Percentiles rank a stretch among this genome's conserved stretches.
Evolutionary conservation across 2,329 filamentous ascomycete genomes (phyloP).

Genomic region (Metarhizium brunneum): DNA sequence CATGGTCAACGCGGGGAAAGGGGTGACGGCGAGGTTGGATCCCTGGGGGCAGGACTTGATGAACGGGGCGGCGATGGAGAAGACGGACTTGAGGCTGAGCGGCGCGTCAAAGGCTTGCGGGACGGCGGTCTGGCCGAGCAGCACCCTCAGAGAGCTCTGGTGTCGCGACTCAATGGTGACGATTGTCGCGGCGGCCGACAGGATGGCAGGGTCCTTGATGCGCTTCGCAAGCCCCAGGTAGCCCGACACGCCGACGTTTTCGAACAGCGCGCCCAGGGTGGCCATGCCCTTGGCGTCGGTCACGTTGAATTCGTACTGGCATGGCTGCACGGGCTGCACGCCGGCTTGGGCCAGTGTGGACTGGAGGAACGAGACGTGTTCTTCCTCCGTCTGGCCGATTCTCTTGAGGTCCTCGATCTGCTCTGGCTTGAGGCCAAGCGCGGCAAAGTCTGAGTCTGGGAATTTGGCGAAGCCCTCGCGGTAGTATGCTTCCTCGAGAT

Average conservation of each 20-base stretch:
- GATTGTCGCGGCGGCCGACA: constrained; percentile 60
- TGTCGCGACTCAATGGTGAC: constrained; percentile 66
- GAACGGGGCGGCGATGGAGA: constrained; percentile 65
- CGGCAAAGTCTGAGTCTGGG: constrained; percentile 52
- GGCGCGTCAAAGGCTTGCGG: constrained; percentile 63
- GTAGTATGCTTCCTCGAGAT: constrained; percentile 67
- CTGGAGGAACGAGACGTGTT: constrained; percentile 32
- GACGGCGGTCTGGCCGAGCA: constrained; percentile 47
- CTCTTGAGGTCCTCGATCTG: constrained; percentile 42
- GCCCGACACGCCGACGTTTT: constrained; percentile 66
- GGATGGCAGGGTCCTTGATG: constrained; percentile 47
- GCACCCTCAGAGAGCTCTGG: constrained; percentile 61
- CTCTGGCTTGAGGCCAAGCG: constrained; percentile 25
- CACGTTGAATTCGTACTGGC: constrained; percentile 64
- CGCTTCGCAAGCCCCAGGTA: constrained; percentile 64
- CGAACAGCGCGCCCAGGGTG: constrained; percentile 58
- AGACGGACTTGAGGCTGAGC: constrained; percentile 58
- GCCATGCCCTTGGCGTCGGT: constrained; percentile 59
- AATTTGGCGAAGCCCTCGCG: constrained; percentile 60
- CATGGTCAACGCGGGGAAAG: constrained; percentile 49
- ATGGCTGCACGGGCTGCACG: constrained; percentile 56
- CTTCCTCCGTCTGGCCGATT: constrained; percentile 54
- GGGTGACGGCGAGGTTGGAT: constrained; percentile 53
- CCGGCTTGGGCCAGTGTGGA: constrained; percentile 52
- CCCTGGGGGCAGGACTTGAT: constrained; percentile 60